Evolutionary conservation across 2,329 filamentous ascomycete species (phyloP).

Genomic region (Beauveria sp.): DNA sequence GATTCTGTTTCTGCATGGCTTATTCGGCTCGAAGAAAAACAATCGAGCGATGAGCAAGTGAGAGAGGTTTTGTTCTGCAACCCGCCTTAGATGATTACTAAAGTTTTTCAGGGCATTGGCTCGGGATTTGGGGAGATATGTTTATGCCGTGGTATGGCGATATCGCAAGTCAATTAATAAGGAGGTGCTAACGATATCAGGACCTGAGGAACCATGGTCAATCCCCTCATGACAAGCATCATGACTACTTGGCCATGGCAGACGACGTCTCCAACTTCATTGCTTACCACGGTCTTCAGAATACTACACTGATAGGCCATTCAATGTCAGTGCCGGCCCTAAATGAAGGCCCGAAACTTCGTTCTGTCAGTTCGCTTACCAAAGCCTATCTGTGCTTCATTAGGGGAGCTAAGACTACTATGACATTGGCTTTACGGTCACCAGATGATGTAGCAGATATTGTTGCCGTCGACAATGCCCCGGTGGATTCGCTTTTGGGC

Average conservation of each 20-base stretch:
- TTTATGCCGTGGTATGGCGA: slow-evolving; percentile 67
- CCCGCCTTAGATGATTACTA: slow-evolving; percentile 11
- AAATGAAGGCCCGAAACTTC: background rate
- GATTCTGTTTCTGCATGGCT: slow-evolving; percentile 82
- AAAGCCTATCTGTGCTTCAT: background rate
- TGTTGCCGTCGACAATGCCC: slow-evolving; percentile 86
- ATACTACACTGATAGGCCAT: slow-evolving; percentile 79
- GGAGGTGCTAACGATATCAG: slow-evolving; percentile 31
- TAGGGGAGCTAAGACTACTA: slow-evolving; percentile 86
- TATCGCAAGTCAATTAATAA: background rate
- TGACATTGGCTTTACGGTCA: slow-evolving; percentile 70
- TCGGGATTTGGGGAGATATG: slow-evolving; percentile 67
- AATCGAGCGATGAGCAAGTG: slow-evolving; percentile 93
- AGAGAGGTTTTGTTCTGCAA: slow-evolving; percentile 25
- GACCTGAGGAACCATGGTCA: slow-evolving; percentile 92
- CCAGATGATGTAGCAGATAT: slow-evolving; percentile 62
- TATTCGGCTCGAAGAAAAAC: slow-evolving; percentile 94
- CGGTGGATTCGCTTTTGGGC: slow-evolving; percentile 68
- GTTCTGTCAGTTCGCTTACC: background rate
- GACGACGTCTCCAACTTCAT: slow-evolving; percentile 79
- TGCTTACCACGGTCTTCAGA: slow-evolving; percentile 56
- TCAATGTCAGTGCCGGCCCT: slow-evolving; percentile 59
- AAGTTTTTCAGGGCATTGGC: slow-evolving; percentile 57
- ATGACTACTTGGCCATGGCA: slow-evolving; percentile 79
- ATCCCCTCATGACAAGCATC: slow-evolving; percentile 66